Evolutionary conservation across 108 stramenopile genomes (phyloP).

Genomic region (Nitzschia sp.): DNA sequence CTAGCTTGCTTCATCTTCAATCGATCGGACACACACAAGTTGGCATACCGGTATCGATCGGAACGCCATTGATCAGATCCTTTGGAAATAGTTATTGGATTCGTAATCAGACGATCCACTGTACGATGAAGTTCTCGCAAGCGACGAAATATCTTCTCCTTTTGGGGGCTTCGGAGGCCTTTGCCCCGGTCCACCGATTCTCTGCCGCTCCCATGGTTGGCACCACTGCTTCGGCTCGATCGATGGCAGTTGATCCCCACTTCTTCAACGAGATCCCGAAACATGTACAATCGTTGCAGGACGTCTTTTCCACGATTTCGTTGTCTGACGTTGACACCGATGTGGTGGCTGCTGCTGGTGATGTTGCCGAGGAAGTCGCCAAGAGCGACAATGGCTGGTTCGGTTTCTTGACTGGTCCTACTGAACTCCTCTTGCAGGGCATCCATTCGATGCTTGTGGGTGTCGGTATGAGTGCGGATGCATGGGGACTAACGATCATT

Average conservation of each 20-base stretch:
- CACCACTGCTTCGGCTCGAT: slow-evolving; percentile 43
- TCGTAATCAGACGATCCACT: no score
- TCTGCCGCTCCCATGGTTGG: background rate
- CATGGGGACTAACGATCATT: slow-evolving; percentile 94
- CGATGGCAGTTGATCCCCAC: slow-evolving; percentile 50
- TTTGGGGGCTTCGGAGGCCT: slow-evolving; percentile 39
- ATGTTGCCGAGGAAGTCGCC: slow-evolving; percentile 38
- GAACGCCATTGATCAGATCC: no score
- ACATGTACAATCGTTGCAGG: slow-evolving; percentile 47
- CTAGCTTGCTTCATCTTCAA: no score
- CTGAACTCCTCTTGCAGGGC: slow-evolving; percentile 52
- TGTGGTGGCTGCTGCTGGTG: slow-evolving; percentile 29
- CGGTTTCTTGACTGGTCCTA: slow-evolving; percentile 82
- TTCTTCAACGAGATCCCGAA: slow-evolving; percentile 48
- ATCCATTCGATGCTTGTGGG: slow-evolving; percentile 63
- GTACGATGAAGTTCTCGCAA: slow-evolving; percentile 38
- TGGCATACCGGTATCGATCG: no score
- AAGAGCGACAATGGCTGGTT: slow-evolving; percentile 84
- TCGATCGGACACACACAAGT: no score
- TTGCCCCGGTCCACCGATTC: slow-evolving; percentile 42
- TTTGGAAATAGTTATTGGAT: no score
- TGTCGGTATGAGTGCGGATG: slow-evolving; percentile 66
- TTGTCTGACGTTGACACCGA: slow-evolving; percentile 51
- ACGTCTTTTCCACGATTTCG: slow-evolving; percentile 57
- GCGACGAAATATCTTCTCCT: slow-evolving; percentile 12